Conservation (phyloP, 768 basidiomycete species). For the Pleurotus platypus region DNA sequence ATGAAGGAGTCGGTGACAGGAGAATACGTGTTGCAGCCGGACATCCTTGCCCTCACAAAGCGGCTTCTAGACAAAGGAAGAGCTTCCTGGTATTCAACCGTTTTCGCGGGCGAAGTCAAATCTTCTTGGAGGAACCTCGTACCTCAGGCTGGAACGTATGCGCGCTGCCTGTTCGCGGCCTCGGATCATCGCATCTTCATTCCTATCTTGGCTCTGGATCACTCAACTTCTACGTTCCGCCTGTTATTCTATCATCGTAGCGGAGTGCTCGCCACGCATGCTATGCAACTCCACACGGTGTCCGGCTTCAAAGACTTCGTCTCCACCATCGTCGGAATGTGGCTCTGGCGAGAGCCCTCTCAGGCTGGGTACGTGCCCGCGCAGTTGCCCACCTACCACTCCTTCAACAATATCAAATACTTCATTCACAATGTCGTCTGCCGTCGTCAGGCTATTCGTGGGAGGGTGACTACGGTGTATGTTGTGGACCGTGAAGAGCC, state of each 20-base stretch:
- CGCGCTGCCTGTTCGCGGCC: conserved; percentile 6
- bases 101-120: neutral
- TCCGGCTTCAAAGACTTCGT: neutral
- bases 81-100: neutral
- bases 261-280: neutral
- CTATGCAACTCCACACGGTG: neutral
- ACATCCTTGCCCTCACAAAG: neutral
- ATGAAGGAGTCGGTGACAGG: neutral
- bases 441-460: neutral
- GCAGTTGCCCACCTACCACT: neutral
- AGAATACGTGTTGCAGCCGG: neutral
- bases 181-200: conserved; percentile 1
- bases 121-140: neutral
- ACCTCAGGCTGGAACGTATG: neutral
- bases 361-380: neutral
- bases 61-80: neutral
- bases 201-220: conserved; percentile 1
- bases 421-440: neutral
- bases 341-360: neutral
- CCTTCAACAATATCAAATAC: neutral
- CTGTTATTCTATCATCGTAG: conserved; percentile 6
- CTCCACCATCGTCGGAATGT: neutral
- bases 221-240: neutral
- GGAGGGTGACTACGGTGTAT: conserved; percentile 6
- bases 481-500: neutral